Conservation (phyloP, 78 protist genomes). For the Dictyostelium discoideum region DNA sequence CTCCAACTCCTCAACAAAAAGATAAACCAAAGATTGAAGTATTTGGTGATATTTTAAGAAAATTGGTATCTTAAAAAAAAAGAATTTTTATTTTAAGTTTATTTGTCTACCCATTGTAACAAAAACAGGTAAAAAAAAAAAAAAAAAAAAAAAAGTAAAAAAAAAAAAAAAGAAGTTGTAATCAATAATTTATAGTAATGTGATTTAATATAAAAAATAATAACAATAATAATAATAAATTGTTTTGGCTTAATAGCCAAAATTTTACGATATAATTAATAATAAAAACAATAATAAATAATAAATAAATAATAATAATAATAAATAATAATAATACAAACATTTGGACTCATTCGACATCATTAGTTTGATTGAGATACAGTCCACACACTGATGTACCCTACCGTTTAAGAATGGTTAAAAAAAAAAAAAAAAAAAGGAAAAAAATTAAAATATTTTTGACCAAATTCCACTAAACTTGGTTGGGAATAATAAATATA, state of each 20-base stretch:
- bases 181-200: neutral
- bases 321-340: neutral
- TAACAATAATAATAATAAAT: neutral
- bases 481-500: neutral
- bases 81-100: neutral
- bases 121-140: neutral
- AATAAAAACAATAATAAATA: neutral
- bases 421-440: no score
- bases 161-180: neutral
- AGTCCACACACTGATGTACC: neutral
- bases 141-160: no score
- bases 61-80: slow-evolving; percentile 38
- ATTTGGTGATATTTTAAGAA: slow-evolving; percentile 60
- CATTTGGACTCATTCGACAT: neutral
- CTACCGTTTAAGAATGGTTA: neutral
- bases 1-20: slow-evolving; percentile 67
- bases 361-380: neutral
- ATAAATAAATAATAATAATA: neutral
- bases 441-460: no score
- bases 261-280: no score
- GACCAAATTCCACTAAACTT: neutral
- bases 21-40: slow-evolving; percentile 64
- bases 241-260: no score
- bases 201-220: neutral
- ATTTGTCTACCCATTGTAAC: neutral